Conservation (phyloP, 495 filamentous ascomycete genomes). For the Neurospora tetraspora region DNA sequence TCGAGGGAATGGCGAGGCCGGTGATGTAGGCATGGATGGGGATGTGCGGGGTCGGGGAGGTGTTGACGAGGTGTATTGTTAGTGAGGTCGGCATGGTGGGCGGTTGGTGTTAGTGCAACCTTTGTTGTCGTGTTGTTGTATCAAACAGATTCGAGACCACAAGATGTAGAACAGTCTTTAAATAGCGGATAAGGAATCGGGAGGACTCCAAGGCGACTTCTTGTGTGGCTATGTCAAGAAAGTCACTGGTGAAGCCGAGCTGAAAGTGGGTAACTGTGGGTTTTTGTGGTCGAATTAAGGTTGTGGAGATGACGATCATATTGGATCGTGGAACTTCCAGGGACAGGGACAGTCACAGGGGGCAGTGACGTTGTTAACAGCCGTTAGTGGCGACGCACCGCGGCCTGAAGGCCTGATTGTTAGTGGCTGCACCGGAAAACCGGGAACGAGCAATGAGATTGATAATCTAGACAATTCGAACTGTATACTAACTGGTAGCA, state of each 20-base stretch:
- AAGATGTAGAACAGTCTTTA: neutral
- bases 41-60: slow-evolving; percentile 15
- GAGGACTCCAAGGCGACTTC: neutral
- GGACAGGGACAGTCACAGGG: neutral
- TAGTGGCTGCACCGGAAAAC: neutral
- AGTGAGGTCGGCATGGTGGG: slow-evolving; percentile 30
- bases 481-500: neutral
- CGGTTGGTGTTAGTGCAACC: neutral
- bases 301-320: neutral
- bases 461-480: neutral
- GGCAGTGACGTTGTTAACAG: neutral
- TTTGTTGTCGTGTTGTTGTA: neutral
- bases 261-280: neutral
- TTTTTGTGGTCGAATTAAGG: neutral
- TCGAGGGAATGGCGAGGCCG: slow-evolving; percentile 29
- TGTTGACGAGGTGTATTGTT: slow-evolving; percentile 28
- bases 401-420: neutral
- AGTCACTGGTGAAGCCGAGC: neutral
- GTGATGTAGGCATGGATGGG: slow-evolving; percentile 33
- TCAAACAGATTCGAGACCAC: neutral
- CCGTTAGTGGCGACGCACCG: neutral
- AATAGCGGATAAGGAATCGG: neutral
- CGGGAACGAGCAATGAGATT: neutral
- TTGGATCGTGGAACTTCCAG: neutral
- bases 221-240: neutral